A percentile compares a stretch with the other conserved stretches of the same genome.
phyloP scores from a whole-genome alignment of 371 early-diverging fungal species.

The Saksenaea oblongispora region DNA sequence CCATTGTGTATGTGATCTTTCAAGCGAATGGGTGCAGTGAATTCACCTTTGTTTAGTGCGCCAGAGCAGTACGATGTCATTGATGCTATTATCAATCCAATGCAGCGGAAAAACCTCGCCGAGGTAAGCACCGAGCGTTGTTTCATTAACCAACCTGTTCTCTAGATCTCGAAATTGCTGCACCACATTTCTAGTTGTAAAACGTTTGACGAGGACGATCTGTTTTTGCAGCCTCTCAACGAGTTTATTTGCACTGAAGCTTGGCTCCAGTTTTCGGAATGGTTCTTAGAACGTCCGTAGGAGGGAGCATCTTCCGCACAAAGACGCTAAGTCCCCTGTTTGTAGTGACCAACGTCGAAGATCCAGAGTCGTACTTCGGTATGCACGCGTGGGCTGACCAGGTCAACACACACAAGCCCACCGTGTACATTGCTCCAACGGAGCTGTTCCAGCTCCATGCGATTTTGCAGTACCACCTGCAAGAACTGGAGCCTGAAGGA shows the following conservation, averaged over 20 bases:
- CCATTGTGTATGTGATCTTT: slow-evolving; percentile 93
- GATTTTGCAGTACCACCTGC: slow-evolving; percentile 74
- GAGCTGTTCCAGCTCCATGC: slow-evolving; percentile 91
- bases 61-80: slow-evolving; percentile 97
- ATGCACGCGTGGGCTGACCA: slow-evolving; percentile 91
- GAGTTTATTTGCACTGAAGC: slow-evolving; percentile 74
- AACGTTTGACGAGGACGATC: slow-evolving; percentile 67
- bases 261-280: slow-evolving; percentile 72
- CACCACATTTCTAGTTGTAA: slow-evolving; percentile 89
- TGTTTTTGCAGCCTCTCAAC: slow-evolving; percentile 77
- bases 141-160: not conserved
- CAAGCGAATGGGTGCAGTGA: too few relatives aligned
- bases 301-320: not conserved
- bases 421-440: slow-evolving; percentile 84
- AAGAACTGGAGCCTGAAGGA: slow-evolving; percentile 55
- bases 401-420: slow-evolving; percentile 80
- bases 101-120: slow-evolving; percentile 94
- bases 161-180: slow-evolving; percentile 85
- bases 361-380: slow-evolving; percentile 88
- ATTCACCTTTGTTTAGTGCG: slow-evolving; percentile 72
- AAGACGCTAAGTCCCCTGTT: not conserved
- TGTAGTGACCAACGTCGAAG: slow-evolving; percentile 76
- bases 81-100: slow-evolving; percentile 78
- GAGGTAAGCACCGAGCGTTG: slow-evolving; percentile 50
- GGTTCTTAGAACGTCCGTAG: slow-evolving; percentile 68